Base-by-base conservation (phyloP, 2,329 filamentous ascomycete genomes). In the Venturia aucupariae region DNA sequence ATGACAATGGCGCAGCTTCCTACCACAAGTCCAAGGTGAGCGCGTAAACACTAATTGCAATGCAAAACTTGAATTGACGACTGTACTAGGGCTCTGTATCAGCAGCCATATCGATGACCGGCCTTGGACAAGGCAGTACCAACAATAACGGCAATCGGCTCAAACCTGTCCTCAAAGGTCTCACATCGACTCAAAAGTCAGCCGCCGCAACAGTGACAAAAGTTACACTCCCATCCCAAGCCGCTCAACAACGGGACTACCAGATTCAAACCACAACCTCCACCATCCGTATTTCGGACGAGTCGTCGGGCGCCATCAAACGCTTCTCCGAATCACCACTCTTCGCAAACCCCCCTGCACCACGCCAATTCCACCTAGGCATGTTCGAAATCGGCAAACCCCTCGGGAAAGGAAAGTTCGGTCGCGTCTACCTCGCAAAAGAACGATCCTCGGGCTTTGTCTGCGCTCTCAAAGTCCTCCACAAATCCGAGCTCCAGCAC, bases 341-440 rank as follows among this genome's bases (percentile, higher is more conserved):
- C 59, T 61, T 76, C 68, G 67, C 71, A 62, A 72, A 74, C 65
- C 73, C 77, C 51, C 68, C 71, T 1, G 68, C 74, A 0, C 72
- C 74, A 22, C 78, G 78, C 68, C 71, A 91, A 69, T 92, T 92
- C 77, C 90, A 96, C 73, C 84, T 96, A 4, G 90, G 90, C 76
- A 95, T 95, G 90, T 96, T 96, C 74, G 92, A 96, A 75, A 96
- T 95, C 68, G 90, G 90, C 46, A 89, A 90, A 69, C 90, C 90
- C 1, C 80, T 95, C 3, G 90, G 90, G 63, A 94, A 94, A 77
- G 90, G 90, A 68, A 95, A 94, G 74, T 95, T 94, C 72, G 90
- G 90, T 1, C 84, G 90, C 57, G 90, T 95, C 3, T 95, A 95
- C 73, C 84, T 95, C 35, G 90, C 90, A 60, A 88, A 90, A 64